phyloP scores from a whole-genome alignment of 1,284 basidiomycete species.

The Ceratobasidium sp. region DNA sequence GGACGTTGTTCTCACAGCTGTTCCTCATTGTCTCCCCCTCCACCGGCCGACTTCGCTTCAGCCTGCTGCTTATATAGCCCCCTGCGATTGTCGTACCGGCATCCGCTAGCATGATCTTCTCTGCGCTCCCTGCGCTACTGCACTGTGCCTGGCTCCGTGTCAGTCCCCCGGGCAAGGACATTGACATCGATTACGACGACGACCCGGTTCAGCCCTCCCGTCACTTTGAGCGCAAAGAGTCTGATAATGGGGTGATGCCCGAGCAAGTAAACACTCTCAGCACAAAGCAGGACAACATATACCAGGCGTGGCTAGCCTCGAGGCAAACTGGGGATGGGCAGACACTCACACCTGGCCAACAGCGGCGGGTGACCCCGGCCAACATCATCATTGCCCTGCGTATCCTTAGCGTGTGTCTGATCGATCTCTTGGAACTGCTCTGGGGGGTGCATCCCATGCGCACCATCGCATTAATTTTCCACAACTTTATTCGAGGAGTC shows the following conservation, averaged over 20 bases:
- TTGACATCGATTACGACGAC: not conserved
- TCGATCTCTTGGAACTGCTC: constrained; percentile 63
- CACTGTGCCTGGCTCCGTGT: constrained; percentile 38
- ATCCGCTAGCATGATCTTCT: constrained; percentile 37
- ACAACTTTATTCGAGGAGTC: constrained; percentile 71
- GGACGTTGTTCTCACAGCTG: constrained; percentile 10
- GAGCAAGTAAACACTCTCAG: constrained; percentile 26
- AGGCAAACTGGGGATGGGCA: constrained; percentile 26
- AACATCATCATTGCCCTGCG: constrained; percentile 64
- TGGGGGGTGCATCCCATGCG: constrained; percentile 70
- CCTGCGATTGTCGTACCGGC: constrained; percentile 17
- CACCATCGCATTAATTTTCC: constrained; percentile 65
- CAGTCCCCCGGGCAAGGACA: constrained; percentile 18
- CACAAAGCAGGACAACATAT: constrained; percentile 32
- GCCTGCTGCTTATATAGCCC: constrained; percentile 32
- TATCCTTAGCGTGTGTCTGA: constrained; percentile 60
- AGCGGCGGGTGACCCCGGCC: constrained; percentile 60
- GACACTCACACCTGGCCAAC: constrained; percentile 66
- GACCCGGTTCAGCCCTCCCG: not conserved
- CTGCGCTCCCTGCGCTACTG: constrained; percentile 39
- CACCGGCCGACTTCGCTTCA: not conserved
- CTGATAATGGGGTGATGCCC: constrained; percentile 19
- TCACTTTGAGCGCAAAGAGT: not conserved
- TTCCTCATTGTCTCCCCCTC: too few species aligned
- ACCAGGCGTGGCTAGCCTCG: constrained; percentile 38